Base-by-base conservation (phyloP, 805 yeast species). In the Zygosaccharomyces bisporus region DNA sequence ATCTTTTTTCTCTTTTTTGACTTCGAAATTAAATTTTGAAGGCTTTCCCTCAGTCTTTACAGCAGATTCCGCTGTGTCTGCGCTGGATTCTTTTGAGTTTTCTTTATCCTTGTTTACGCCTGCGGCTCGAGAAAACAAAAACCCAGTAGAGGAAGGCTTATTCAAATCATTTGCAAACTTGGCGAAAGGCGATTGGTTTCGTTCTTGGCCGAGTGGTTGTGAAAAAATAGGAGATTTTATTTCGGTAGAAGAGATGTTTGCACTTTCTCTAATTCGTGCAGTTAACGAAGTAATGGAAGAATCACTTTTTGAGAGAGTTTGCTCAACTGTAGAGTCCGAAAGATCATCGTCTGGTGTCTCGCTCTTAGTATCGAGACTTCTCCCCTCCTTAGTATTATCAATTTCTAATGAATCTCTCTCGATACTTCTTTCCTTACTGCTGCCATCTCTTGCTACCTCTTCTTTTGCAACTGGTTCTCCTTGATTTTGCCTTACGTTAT, bases 231-330 rank as follows among this genome's bases (percentile, higher is more conserved):
- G 31, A 3, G 39, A 33, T 19, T 50, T 37, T 1, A 49, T 17
- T 21, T 46, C 42, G 5, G 47, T 41, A 2, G 51, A 30, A 5
- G 54, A 34, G 2, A 56, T 34, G 30, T 57, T 60, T 0, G 65
- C 65, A 9, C 47, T 52, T 37, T 58, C 53, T 44, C 61, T 61
- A 19, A 60, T 56, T 19, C 57, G 47, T 33, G 60, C 63, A 7
- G 64, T 44, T 8, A 61, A 35, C 0, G 56, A 48, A 6, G 60
- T 51, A 13, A 60, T 48, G 6, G 62, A 44, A 9, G 50, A 36
- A 5, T 33, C 40, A 16, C 34, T 16, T 17, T 13, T 29, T 17
- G 43, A 17, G 6, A 58, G 52, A 2, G 56, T 51, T 34, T 55
- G 56, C 27, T 58, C 60, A 14, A 56, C 53, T 3, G 63, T 58